These are phyloP conservation scores for Houttuynia cordata DNA, from an alignment of 164 flowering plant species.

Conservation along the genomic window DNA sequence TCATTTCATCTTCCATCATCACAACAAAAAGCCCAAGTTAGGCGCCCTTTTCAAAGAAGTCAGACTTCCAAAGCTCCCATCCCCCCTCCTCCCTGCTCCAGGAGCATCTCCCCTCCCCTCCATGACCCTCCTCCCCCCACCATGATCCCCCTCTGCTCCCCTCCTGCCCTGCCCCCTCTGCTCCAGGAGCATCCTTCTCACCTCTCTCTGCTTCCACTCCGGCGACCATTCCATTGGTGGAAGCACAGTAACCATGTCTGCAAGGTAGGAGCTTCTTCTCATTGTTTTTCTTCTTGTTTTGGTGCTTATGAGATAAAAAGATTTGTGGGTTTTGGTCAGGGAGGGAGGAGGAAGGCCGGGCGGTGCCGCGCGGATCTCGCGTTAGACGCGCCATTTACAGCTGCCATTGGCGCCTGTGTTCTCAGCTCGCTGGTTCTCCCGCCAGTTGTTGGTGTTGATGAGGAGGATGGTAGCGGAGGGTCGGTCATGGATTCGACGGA, in stretches of 20 bases:
- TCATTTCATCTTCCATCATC: no score
- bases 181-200: background rate
- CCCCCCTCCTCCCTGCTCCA: background rate
- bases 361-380: constrained; percentile 58
- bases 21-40: no score
- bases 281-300: background rate
- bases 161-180: background rate
- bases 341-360: constrained; percentile 20
- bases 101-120: background rate
- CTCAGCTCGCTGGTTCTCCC: constrained; percentile 61
- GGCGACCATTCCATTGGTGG: no score
- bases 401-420: constrained; percentile 65
- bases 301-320: background rate
- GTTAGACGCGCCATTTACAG: constrained; percentile 53
- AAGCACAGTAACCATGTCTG: background rate
- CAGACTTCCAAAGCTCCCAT: no score
- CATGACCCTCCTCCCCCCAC: background rate
- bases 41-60: no score
- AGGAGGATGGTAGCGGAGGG: constrained; percentile 16
- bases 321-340: background rate
- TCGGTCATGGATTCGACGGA: constrained; percentile 35
- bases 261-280: background rate
- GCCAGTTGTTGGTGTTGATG: constrained; percentile 11
- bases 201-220: no score
- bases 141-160: background rate